These are phyloP conservation scores for Lagenidium sp. DNA, from an alignment of 352 stramenopile species.

Conservation along the genomic window DNA sequence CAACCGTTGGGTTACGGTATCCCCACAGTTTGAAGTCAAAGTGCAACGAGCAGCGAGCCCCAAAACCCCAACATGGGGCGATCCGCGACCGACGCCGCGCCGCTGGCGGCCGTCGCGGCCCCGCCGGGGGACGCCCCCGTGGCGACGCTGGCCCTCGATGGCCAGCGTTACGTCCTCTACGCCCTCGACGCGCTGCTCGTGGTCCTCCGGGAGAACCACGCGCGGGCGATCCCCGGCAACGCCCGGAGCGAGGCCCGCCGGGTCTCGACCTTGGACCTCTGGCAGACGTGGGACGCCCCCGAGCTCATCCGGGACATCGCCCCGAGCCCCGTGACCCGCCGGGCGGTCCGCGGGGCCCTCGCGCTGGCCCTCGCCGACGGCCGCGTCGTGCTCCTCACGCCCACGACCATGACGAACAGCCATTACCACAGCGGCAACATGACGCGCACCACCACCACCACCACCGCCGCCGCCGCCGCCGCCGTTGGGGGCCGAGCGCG, in stretches of 20 bases:
- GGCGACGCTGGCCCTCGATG: conserved; percentile 34
- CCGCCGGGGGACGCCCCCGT: conserved; percentile 8
- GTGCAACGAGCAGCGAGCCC: too few relatives aligned
- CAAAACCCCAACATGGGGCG: too few relatives aligned
- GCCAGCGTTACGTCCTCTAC: conserved; percentile 53
- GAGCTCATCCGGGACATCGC: conserved; percentile 36
- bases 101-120: conserved; percentile 29
- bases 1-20: too few relatives aligned
- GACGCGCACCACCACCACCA: not conserved
- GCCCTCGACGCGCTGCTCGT: conserved; percentile 44
- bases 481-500: not conserved
- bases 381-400: conserved; percentile 53
- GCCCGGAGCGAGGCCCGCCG: conserved; percentile 17
- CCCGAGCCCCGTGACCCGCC: conserved; percentile 40
- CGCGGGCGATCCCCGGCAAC: conserved; percentile 6
- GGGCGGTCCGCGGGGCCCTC: conserved; percentile 37
- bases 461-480: not conserved
- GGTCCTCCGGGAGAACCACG: conserved; percentile 38
- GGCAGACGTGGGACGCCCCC: conserved; percentile 53
- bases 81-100: conserved; percentile 31
- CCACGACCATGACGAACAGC: conserved; percentile 2
- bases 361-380: conserved; percentile 56
- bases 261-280: conserved; percentile 46
- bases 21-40: too few relatives aligned
- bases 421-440: too few relatives aligned